A percentile compares a stretch with the other conserved stretches of the same genome.
phyloP scores from a whole-genome alignment of 2,329 filamentous ascomycete species.

The Talaromyces islandicus region DNA sequence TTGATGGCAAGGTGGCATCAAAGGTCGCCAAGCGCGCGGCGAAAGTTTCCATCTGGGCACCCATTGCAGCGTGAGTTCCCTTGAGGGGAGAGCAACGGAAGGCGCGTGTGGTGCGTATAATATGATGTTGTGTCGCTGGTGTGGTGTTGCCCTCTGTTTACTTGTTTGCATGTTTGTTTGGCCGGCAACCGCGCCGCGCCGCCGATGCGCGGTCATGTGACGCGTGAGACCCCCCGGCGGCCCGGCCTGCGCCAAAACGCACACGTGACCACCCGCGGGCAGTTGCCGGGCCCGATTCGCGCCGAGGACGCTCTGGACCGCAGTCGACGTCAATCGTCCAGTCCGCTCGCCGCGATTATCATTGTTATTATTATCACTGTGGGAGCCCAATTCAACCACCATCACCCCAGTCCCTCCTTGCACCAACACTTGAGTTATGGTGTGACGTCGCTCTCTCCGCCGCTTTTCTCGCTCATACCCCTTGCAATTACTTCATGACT shows the following conservation, averaged over 20 bases:
- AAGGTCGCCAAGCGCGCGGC: conserved; percentile 79
- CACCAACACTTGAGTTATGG: neutral
- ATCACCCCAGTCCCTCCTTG: neutral
- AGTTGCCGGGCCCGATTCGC: neutral
- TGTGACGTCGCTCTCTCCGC: neutral
- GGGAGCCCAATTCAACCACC: neutral
- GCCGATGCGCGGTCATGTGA: neutral
- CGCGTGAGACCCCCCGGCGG: neutral
- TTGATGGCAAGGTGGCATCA: conserved; percentile 52
- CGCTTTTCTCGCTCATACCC: conserved; percentile 4
- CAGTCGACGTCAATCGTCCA: neutral
- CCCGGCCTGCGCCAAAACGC: no score
- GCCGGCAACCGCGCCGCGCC: neutral
- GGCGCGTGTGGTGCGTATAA: neutral
- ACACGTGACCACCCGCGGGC: neutral
- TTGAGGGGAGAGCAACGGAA: neutral
- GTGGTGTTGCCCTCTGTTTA: neutral
- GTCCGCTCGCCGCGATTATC: neutral
- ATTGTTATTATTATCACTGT: neutral
- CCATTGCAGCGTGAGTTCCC: conserved; percentile 15
- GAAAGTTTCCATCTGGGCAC: conserved; percentile 53
- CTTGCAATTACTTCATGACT: conserved; percentile 13
- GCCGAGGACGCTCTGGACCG: neutral
- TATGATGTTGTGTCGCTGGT: neutral
- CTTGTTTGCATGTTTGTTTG: neutral